These are phyloP conservation scores for Agastache rugosa DNA, from an alignment of 257 asterid species.

Conservation along the genomic window DNA sequence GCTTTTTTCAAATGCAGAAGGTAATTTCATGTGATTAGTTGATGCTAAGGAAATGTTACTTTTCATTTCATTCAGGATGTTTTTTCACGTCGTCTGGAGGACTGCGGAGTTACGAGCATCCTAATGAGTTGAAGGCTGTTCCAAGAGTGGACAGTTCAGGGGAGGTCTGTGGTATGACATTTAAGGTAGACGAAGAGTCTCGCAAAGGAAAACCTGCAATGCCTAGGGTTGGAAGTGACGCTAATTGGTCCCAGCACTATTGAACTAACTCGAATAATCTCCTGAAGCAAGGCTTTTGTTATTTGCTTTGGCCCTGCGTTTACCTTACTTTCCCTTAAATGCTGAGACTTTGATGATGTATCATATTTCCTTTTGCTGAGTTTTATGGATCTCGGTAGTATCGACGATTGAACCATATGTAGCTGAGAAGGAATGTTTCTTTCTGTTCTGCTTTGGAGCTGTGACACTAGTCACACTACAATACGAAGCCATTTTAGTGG, in stretches of 20 bases:
- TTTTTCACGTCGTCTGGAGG: slow-evolving; percentile 90
- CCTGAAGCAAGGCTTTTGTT: slow-evolving; percentile 9
- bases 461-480: not conserved
- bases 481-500: slow-evolving; percentile 36
- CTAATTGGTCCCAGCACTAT: slow-evolving; percentile 80
- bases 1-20: not conserved
- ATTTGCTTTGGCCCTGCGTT: slow-evolving; percentile 41
- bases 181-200: slow-evolving; percentile 72
- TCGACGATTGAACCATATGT: slow-evolving; percentile 6
- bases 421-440: slow-evolving; percentile 29
- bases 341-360: slow-evolving; percentile 12
- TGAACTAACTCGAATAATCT: slow-evolving; percentile 35
- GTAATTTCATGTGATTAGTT: not conserved
- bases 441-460: slow-evolving; percentile 19
- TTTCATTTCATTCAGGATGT: slow-evolving; percentile 55
- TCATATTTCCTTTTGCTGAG: slow-evolving; percentile 22
- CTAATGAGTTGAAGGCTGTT: slow-evolving; percentile 77
- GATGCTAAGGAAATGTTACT: not conserved
- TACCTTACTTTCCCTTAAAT: slow-evolving; percentile 5
- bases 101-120: slow-evolving; percentile 84
- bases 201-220: slow-evolving; percentile 59
- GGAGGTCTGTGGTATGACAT: slow-evolving; percentile 76
- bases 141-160: slow-evolving; percentile 93
- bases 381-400: slow-evolving; percentile 27
- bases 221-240: slow-evolving; percentile 91